These are phyloP conservation scores for Decorospora gaudefroyi DNA, from an alignment of 2,329 filamentous ascomycete genomes.

Conservation along the genomic window DNA sequence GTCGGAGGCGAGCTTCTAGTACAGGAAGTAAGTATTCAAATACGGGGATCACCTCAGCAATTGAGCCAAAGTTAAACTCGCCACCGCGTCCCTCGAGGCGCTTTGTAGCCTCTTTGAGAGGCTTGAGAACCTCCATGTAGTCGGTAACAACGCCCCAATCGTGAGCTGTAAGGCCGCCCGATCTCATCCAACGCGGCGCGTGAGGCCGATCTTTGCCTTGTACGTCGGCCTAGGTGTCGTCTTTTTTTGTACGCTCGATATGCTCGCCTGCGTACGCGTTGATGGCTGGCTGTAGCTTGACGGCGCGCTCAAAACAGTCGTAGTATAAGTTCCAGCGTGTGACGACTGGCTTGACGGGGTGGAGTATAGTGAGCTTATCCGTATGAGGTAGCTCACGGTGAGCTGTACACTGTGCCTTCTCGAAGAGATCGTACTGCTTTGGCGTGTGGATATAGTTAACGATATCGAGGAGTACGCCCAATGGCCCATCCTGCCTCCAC, in stretches of 20 bases:
- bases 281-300: neutral
- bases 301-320: conserved; percentile 1
- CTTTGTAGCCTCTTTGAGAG: neutral
- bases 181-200: conserved; percentile 3
- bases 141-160: conserved; percentile 5
- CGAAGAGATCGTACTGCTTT: conserved; percentile 4
- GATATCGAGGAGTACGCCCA: conserved; percentile 8
- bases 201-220: neutral
- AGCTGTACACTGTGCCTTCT: neutral
- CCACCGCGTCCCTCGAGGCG: neutral
- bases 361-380: neutral
- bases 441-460: conserved; percentile 13
- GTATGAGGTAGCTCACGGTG: neutral
- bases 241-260: neutral
- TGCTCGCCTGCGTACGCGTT: conserved; percentile 1
- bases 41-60: conserved; percentile 4
- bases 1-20: neutral
- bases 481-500: conserved; percentile 2
- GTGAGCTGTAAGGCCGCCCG: neutral
- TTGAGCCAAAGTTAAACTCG: neutral
- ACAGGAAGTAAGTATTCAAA: neutral
- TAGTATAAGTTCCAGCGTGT: neutral
- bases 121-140: conserved; percentile 2
- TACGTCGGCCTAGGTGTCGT: neutral
- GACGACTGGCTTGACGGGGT: neutral